Evolutionary conservation across 2,329 filamentous ascomycete genomes (phyloP).

Genomic region (Fusarium sp.): DNA sequence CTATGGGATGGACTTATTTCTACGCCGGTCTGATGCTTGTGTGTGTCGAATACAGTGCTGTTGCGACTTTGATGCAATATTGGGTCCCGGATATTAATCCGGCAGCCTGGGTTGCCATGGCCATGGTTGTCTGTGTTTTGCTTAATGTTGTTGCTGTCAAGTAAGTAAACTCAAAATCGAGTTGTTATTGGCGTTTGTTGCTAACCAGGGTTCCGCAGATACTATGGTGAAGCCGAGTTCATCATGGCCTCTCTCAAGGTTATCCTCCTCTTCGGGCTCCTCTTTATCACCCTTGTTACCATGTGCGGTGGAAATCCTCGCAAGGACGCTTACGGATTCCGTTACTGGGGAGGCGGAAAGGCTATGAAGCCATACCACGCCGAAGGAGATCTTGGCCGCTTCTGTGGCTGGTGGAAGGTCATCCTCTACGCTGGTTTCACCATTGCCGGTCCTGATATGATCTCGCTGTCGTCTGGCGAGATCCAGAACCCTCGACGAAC

Average conservation of each 20-base stretch:
- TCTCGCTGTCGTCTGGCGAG: slow-evolving; percentile 70
- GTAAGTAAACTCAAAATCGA: slow-evolving; percentile 16
- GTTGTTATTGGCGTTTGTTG: accelerated
- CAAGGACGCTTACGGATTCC: neutral
- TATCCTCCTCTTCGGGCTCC: slow-evolving; percentile 50
- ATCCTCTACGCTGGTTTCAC: slow-evolving; percentile 80
- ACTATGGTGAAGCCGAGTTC: neutral
- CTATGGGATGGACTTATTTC: neutral
- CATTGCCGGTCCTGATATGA: slow-evolving; percentile 78
- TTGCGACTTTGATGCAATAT: neutral
- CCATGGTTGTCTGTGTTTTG: neutral
- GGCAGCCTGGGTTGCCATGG: slow-evolving; percentile 1
- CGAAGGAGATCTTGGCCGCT: neutral
- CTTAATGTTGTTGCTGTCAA: neutral
- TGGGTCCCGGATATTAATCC: neutral
- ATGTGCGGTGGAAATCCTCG: neutral
- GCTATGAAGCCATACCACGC: neutral
- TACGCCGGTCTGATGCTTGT: neutral
- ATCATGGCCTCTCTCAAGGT: neutral
- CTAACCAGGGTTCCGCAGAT: neutral
- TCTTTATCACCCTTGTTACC: slow-evolving; percentile 51
- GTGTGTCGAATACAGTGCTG: neutral
- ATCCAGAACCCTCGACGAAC: slow-evolving; percentile 75
- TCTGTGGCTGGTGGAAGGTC: neutral
- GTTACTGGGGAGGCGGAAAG: neutral